Evolutionary conservation across 495 filamentous ascomycete genomes (phyloP), one percentile per base, ranked within the genome.

Genomic region (Aspergillus panamensis): DNA sequence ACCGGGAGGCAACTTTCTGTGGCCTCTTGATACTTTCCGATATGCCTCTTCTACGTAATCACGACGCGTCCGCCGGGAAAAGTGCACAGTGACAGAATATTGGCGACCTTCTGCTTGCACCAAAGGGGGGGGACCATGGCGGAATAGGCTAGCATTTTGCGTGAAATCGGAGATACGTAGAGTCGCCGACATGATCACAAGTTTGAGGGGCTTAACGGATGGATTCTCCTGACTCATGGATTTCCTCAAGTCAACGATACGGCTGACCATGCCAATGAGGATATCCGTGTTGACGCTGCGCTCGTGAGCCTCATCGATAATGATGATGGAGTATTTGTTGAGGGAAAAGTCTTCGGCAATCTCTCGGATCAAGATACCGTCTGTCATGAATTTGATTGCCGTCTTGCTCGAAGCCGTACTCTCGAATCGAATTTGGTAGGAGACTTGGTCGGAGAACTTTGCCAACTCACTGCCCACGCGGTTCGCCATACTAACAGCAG

Each of bases 151-250:
- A 20, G 80, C 69, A 61, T 99, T 99, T 57, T 91, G 80, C 3
- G 88, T 89, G 63, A 99, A 93, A 64, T 97, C 93, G 7, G 91
- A 87, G 30, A 96, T 87, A 52, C 90, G 78, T 8, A 97, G 79
- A 1, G 95, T 99, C 19, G 95, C 95, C 47, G 92, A 97, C 95
- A 99, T 99, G 71, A 99, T 96, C 56, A 99, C 84, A 6, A 99
- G 80, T 73, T 97, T 99, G 62, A 99, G 63, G 6, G 91, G 91
- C 63, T 83, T 84, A 45, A 85, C 71, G n/a, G 77, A 74, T 0
- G 82, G 71, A 61, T 89, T 78, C 68, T 89, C 82, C 55, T 73
- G 70, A 17, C 77, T 78, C 79, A 92, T 82, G 6, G 81, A 71
- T 58, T 84, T 81, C 50, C 89, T 76, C 53, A 96, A 71, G 53